Percentiles rank a stretch among this genome's conserved stretches.
phyloP scores from a whole-genome alignment of 2,329 filamentous ascomycete genomes.

The Colletotrichum sp. region DNA sequence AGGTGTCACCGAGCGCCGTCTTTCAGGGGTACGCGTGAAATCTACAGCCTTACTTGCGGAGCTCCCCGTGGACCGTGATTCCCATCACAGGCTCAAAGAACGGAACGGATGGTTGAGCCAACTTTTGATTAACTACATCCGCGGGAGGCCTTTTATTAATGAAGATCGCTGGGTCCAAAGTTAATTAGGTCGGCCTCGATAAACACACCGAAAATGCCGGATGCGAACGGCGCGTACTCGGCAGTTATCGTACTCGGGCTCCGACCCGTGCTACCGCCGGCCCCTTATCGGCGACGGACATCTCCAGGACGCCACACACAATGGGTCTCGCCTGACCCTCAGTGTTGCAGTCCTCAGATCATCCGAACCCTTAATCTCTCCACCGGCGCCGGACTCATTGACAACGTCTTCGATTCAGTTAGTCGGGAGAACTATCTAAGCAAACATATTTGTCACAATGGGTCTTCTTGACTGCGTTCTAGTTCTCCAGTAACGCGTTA shows the following conservation, averaged over 20 bases:
- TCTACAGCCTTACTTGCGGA: not conserved
- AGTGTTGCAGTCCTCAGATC: not conserved
- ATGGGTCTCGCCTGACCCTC: not conserved
- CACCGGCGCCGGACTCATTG: rapidly evolving
- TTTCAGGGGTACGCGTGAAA: not conserved
- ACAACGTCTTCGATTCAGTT: not conserved
- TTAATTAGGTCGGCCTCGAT: not conserved
- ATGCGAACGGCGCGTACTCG: not conserved
- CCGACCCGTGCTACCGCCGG: not conserved
- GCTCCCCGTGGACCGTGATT: not conserved
- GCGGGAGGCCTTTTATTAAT: not conserved
- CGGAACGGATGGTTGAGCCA: not conserved
- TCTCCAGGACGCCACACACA: not conserved
- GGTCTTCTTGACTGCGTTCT: rapidly evolving
- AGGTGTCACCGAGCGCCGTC: not conserved
- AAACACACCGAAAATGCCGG: not conserved
- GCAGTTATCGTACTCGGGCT: not conserved
- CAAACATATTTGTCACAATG: rapidly evolving
- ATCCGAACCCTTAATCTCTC: not conserved
- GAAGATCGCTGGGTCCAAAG: not conserved
- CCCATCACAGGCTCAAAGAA: not conserved
- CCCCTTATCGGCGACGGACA: not conserved
- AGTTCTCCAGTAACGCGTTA: rapidly evolving
- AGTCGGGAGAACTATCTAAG: rapidly evolving
- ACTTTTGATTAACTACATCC: not conserved